These are phyloP conservation scores for Aquilaria malaccensis DNA, from an alignment of 345 rosid species.

Conservation along the genomic window DNA sequence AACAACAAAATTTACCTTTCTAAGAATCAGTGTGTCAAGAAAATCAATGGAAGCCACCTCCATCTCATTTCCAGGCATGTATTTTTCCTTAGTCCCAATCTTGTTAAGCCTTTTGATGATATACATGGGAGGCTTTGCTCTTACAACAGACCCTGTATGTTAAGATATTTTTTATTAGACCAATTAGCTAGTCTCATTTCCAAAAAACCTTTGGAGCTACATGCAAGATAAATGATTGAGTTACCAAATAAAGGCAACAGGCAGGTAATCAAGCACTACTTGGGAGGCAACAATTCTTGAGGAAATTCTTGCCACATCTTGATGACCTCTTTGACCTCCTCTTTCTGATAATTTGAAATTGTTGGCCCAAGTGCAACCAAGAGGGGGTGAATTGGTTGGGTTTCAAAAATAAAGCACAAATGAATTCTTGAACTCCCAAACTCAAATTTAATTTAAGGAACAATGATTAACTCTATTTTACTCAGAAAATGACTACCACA, in stretches of 20 bases:
- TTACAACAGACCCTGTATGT: slow-evolving; percentile 23
- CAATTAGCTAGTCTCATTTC: neutral
- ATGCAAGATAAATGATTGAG: neutral
- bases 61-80: slow-evolving; percentile 17
- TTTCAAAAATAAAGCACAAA: no score
- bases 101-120: slow-evolving; percentile 47
- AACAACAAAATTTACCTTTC: slow-evolving; percentile 50
- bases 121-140: slow-evolving; percentile 69
- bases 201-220: neutral
- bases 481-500: no score
- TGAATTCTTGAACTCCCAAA: no score
- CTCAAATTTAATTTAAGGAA: no score
- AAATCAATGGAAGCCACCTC: slow-evolving; percentile 49
- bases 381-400: no score
- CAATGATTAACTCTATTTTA: no score
- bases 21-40: slow-evolving; percentile 70
- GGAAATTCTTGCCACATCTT: slow-evolving; percentile 85
- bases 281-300: slow-evolving; percentile 59
- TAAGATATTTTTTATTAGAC: slow-evolving; percentile 1
- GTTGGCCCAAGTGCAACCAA: slow-evolving; percentile 45
- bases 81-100: slow-evolving; percentile 17
- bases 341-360: slow-evolving; percentile 73
- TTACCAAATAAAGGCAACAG: neutral
- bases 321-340: slow-evolving; percentile 49
- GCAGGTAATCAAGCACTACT: slow-evolving; percentile 28